These are phyloP conservation scores for Ambispora gerdemannii DNA, from an alignment of 192 early-diverging fungal genomes.

Conservation along the genomic window DNA sequence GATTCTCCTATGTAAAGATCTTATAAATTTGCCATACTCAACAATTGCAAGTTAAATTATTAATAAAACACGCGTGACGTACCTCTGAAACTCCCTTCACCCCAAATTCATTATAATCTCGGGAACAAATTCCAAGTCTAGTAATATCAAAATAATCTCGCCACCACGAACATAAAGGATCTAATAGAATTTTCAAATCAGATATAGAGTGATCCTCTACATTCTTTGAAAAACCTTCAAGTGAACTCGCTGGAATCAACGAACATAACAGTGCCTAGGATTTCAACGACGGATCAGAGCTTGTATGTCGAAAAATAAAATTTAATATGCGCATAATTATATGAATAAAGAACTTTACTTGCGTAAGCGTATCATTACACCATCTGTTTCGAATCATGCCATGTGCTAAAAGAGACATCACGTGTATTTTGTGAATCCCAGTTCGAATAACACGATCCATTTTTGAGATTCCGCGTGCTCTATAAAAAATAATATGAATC, in stretches of 20 bases:
- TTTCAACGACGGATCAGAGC: no score
- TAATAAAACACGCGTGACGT: slow-evolving; percentile 21
- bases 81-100: slow-evolving; percentile 1
- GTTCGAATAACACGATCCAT: slow-evolving; percentile 50
- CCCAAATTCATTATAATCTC: slow-evolving; percentile 34
- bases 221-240: no score
- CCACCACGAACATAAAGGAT: slow-evolving; percentile 42
- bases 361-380: slow-evolving; percentile 45
- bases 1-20: not conserved
- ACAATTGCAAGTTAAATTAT: slow-evolving; percentile 6
- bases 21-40: not conserved
- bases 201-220: slow-evolving; percentile 32
- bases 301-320: slow-evolving; percentile 5
- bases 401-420: slow-evolving; percentile 53
- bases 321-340: not conserved
- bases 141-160: slow-evolving; percentile 38
- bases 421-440: slow-evolving; percentile 59
- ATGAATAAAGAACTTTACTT: slow-evolving; percentile 33
- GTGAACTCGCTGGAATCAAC: slow-evolving; percentile 8
- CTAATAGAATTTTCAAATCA: slow-evolving; percentile 33
- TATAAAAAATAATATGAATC: slow-evolving; percentile 10
- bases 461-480: slow-evolving; percentile 46
- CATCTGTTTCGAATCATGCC: slow-evolving; percentile 56
- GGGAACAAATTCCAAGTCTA: slow-evolving; percentile 34
- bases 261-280: slow-evolving; percentile 11